Evolutionary conservation across 2,329 filamentous ascomycete species (phyloP), one percentile per base, ranked within the genome.

Genomic region (Penicillium sp.): DNA sequence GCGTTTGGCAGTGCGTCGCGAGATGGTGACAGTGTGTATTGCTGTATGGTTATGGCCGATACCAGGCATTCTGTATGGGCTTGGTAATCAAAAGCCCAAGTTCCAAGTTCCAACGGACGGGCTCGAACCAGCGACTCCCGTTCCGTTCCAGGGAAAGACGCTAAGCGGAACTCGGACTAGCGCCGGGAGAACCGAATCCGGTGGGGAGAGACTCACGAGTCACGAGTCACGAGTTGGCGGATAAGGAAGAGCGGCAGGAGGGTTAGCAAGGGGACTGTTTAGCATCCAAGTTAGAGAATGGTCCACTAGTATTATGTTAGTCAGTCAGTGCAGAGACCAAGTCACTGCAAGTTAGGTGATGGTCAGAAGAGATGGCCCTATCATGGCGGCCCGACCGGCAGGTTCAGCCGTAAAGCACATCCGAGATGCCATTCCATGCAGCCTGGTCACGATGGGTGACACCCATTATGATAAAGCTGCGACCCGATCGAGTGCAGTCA

Each of bases 181-280:
- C 43, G 55, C 33, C 59, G 63, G 60, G 37, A 55, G 49, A 46
- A 44, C 46, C 54, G 58, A 51, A 56, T 64, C 55, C 62, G 56
- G 56, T 61, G 58, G 62, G 46, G 60, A 36, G 56, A 19, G 36
- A 24, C 19, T 13, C 43, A 46, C 41, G 14, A 39, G 37, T 56
- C 27, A 35, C 27, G 10, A 24, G n/a, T 35, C 33, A 33, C n/a
- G n/a, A n/a, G 44, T 22, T 27, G 22, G 41, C 16, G 27, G 43
- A 46, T 24, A 18, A 44, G 24, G 22, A 46, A 10, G 16, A 47
- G 31, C n/a, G 18, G 31, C 22, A 7, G 27, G 11, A 6, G 27
- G 27, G 7, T n/a, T 9, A 9, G 43, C 11, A 6, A 27, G 27
- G 3, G 27, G 37, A 19, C 22, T 22, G n/a, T 50, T 61, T 46